Base-by-base conservation (phyloP, 345 rosid species). In the Nasturtium officinale region DNA sequence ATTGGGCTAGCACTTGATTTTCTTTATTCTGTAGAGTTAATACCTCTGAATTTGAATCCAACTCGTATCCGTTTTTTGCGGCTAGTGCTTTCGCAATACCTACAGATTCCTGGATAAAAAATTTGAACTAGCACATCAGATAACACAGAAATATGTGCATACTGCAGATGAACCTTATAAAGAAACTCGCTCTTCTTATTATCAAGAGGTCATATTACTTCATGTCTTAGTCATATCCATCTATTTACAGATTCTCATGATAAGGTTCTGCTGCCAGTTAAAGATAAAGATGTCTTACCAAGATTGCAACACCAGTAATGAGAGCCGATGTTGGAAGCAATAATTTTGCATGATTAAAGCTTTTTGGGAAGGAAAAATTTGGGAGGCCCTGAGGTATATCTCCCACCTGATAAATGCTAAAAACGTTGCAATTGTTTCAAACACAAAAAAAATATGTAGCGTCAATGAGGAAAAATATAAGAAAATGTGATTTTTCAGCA, bases 21-120 rank as follows among this genome's bases (percentile, higher is more conserved):
- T 73, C 25, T 18, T 13, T 57, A 9, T 53, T 25, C 33, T 29
- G 20, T 15, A 37, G 67, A 17, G 42, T 60, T 52, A 42, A 28
- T 78, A 88, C 97, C 97, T 96, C 98, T 78, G 86, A 89, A 83
- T 87, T 96, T 55, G 97, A 85, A 73, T 96, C 97, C 84, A 96
- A 78, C 82, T 92, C 96, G 48, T 96, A 96, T 56, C 97, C 88
- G 38, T 92, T 92, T 81, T 87, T 96, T 2, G 98, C 97, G 12
- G 99, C 99, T 82, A 96, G 84, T 64, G 98, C 98, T 90, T 92
- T 96, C 50, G 99, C 98, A 74, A 96, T 96, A 29, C 99, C 98
- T 16, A 92, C 99, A 77, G 98, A 96, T 85, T 96, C 98, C 98
- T 96, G 78, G 54, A 83, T 45, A 12, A 52, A 21, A 16, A 43